phyloP scores from a whole-genome alignment of 1,284 basidiomycete species.

The Tetrapyrgos nigripes region DNA sequence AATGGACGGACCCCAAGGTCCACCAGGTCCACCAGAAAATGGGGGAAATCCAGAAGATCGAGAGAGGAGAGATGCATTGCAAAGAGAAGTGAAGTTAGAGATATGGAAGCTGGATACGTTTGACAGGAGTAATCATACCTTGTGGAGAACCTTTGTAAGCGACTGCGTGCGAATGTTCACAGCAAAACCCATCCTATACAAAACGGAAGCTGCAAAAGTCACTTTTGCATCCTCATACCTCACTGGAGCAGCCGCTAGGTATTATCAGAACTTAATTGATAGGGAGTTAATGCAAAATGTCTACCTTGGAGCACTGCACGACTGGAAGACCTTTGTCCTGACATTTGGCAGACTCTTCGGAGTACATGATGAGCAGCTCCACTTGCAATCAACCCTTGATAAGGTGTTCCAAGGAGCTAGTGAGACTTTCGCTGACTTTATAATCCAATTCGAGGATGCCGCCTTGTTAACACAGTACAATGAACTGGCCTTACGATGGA shows the following conservation, averaged over 20 bases:
- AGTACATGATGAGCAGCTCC: background rate
- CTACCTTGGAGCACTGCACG: background rate
- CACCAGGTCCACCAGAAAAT: too few species aligned
- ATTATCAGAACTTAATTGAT: slow-evolving; percentile 4
- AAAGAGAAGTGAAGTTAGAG: background rate
- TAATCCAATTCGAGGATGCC: background rate
- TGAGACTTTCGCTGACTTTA: slow-evolving; percentile 2
- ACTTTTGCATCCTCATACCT: slow-evolving; percentile 3
- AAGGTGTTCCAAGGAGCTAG: background rate
- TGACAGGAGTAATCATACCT: background rate
- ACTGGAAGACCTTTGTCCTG: background rate
- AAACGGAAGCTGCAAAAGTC: background rate
- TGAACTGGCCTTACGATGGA: background rate
- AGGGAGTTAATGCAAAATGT: background rate
- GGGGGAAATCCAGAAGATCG: too few species aligned
- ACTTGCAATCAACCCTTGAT: background rate
- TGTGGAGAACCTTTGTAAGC: background rate
- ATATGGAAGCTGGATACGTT: slow-evolving; percentile 1
- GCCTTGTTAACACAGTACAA: background rate
- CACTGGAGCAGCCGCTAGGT: background rate
- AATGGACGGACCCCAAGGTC: too few species aligned
- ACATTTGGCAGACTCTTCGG: background rate
- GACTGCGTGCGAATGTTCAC: too few species aligned
- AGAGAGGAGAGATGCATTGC: background rate
- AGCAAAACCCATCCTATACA: slow-evolving; percentile 3